Evolutionary conservation across 2,329 filamentous ascomycete species (phyloP), one percentile per base, ranked within the genome.

Genomic region (Fusarium miscanthi): DNA sequence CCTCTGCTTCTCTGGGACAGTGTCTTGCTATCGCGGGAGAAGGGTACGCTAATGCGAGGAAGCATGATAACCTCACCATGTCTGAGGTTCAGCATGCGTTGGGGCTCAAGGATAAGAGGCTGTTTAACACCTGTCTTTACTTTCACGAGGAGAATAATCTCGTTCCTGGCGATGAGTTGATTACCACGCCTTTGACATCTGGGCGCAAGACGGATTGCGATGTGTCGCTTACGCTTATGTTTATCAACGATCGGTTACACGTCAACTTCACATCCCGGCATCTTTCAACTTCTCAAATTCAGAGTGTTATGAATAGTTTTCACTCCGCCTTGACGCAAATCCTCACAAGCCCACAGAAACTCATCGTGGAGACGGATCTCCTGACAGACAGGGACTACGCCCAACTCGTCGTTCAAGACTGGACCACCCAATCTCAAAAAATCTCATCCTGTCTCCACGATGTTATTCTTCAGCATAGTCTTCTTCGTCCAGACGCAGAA

Each of bases 381-480:
- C 89, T 90, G 72, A 89, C 84, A 17, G 85, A 88, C 52, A 81
- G 85, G 13, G 88, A 91, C 71, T 85, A 86, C 68, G 82, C 85
- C 8, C 87, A 89, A 61, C 85, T 90, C 45, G 76, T 86, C 12
- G 83, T 84, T 9, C 89, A 88, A 80, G 88, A 87, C 56, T 84
- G 79, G 2, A 82, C 82, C 5, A 75, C 81, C 40, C 78, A 76
- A 4, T 81, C 83, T 3, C 81, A 84, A 9, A 80, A 82, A 74
- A 80, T 80, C 51, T 84, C 81, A 56, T 82, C 77, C 17, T 74
- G 86, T 72, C 75, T 88, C 0, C 85, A 87, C 70, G 81, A 85
- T 13, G 76, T 87, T 9, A 81, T 88, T 25, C 77, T 82, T 8
- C 80, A 80, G 19, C 82, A 85, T 56, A 83, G 81, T 0, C 73